phyloP scores from a whole-genome alignment of 2,329 filamentous ascomycete genomes.

The Fusarium protoensiforme region DNA sequence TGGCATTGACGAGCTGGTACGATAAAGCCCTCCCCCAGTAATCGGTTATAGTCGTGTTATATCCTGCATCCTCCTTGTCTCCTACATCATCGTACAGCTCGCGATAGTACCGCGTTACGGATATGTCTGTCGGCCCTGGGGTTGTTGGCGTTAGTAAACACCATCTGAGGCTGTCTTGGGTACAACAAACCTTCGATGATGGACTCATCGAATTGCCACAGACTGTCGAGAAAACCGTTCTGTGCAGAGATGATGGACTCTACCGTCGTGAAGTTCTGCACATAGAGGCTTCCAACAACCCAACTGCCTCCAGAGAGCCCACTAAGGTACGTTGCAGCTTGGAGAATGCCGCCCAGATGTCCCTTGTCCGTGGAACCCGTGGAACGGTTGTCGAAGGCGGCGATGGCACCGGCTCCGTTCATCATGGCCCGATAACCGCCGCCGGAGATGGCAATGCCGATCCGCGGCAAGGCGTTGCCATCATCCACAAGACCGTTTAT shows the following conservation, averaged over 20 bases:
- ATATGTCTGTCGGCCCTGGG: slow-evolving; percentile 22
- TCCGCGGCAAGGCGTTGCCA: slow-evolving; percentile 62
- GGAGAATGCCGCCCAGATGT: slow-evolving; percentile 75
- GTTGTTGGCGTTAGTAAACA: not conserved
- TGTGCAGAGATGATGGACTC: slow-evolving; percentile 45
- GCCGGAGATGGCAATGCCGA: slow-evolving; percentile 79
- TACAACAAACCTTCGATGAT: slow-evolving; percentile 44
- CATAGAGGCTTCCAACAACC: slow-evolving; percentile 78
- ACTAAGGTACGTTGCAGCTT: slow-evolving; percentile 78
- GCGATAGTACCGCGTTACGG: slow-evolving; percentile 64
- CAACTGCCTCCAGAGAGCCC: slow-evolving; percentile 81
- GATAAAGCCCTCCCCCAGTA: slow-evolving; percentile 83
- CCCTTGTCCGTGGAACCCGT: slow-evolving; percentile 61
- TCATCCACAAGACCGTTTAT: slow-evolving; percentile 74
- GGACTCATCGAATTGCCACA: slow-evolving; percentile 32
- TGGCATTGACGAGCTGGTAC: slow-evolving; percentile 81
- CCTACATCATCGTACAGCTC: slow-evolving; percentile 68
- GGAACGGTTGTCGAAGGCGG: slow-evolving; percentile 79
- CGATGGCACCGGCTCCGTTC: slow-evolving; percentile 79
- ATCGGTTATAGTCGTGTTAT: slow-evolving; percentile 75
- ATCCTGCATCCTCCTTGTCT: slow-evolving; percentile 72
- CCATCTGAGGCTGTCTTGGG: not conserved
- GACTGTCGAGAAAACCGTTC: slow-evolving; percentile 20
- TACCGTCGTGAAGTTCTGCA: slow-evolving; percentile 81
- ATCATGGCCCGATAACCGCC: slow-evolving; percentile 83